phyloP scores from a whole-genome alignment of 2,329 filamentous ascomycete species.

The Calonectria hawksworthii region DNA sequence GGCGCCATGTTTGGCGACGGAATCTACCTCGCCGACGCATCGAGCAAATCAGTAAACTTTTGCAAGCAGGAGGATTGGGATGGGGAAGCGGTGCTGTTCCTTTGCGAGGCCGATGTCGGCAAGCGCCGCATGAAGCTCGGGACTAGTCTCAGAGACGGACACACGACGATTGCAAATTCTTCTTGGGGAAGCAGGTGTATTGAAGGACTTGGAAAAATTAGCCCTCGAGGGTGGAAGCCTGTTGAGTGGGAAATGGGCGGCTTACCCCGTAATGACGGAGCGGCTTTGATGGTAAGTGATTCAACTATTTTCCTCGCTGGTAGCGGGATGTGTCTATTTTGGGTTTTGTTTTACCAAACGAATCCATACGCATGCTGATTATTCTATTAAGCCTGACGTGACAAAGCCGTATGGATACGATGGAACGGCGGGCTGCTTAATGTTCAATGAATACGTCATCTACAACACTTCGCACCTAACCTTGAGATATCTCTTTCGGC shows the following conservation, averaged over 20 bases:
- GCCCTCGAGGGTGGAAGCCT: neutral
- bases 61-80: neutral
- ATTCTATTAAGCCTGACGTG: neutral
- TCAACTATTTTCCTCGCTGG: neutral
- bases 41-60: neutral
- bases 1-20: conserved; percentile 1
- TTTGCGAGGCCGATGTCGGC: neutral
- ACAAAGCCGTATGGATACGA: neutral
- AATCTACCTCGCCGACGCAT: neutral
- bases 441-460: conserved; percentile 3
- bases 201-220: neutral
- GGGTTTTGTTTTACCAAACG: neutral
- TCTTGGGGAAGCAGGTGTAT: neutral
- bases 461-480: neutral
- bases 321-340: neutral
- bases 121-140: neutral
- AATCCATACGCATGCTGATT: neutral
- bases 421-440: neutral
- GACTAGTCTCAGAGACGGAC: neutral
- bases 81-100: neutral
- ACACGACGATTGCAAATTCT: neutral
- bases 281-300: neutral
- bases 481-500: neutral
- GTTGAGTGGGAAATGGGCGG: neutral
- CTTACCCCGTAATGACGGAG: neutral